Evolutionary conservation across 306 rosid species (phyloP), one percentile per base, ranked within the genome.

Genomic region (Sechiopsis laciniata): DNA sequence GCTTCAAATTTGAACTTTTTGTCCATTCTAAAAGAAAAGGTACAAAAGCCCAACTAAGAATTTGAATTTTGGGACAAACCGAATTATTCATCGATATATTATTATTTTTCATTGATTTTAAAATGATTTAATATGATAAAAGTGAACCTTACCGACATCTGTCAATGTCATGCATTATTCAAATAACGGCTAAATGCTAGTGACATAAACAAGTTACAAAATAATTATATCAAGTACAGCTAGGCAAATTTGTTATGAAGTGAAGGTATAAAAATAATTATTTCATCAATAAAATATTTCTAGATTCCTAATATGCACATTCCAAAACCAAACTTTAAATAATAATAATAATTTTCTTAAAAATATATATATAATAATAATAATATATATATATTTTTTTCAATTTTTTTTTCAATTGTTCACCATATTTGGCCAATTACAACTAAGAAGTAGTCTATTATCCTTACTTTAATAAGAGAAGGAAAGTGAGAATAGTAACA

Each of bases 151-250:
- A n/a, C 70, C 70, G 72, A 66, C 55, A 66, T 6, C 11, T 20
- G 17, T 66, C 72, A 42, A 0, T 66, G n/a, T 66, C 72, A 42
- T 17, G 55, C 72, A 42, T 40, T 45, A 66, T 64, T 64, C 26
- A n/a, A 64, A 10, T 9, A 64, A 64, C 50, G 52, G 70, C 70
- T 64, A 64, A 64, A 64, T 64, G 70, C 70, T 64, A 37, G 24
- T 1, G 70, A 9, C 70, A 40, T n/a, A 37, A 63, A 63, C 37
- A 63, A 35, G 51, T 35, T 63, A 1, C 24, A 16, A 63, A 63
- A 63, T 9, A 63, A 35, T 62, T 62, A 37, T 3, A 64, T 17
- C 10, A 63, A 35, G 14, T 63, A 63, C 69, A 63, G 50, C 50
- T 35, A 35, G 3, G 32, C 32, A 57, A 57, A 57, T 20, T 20